phyloP scores from a whole-genome alignment of 192 early-diverging fungal species.

The Rhizophagus sp. region DNA sequence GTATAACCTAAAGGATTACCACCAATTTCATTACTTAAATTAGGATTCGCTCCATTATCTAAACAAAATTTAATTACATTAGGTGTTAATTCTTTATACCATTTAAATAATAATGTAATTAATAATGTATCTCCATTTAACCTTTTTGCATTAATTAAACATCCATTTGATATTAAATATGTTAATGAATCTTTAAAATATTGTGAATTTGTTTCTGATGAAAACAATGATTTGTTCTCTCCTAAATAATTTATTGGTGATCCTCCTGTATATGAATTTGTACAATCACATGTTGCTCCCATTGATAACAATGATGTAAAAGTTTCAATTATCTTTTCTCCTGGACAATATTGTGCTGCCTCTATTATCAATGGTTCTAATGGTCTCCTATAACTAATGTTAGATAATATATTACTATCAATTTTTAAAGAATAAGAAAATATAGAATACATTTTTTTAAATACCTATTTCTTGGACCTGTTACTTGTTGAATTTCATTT shows the following conservation, averaged over 20 bases:
- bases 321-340: background rate
- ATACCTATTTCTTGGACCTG: slow-evolving; percentile 19
- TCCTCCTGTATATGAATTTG: slow-evolving; percentile 9
- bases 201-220: background rate
- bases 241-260: slow-evolving; percentile 6
- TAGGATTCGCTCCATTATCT: background rate
- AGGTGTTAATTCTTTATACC: background rate
- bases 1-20: slow-evolving; percentile 10
- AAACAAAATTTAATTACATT: slow-evolving; percentile 6
- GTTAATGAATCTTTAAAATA: background rate
- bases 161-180: slow-evolving; percentile 9
- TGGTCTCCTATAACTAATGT: slow-evolving; percentile 6
- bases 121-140: background rate
- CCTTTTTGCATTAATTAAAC: background rate
- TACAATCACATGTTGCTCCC: background rate
- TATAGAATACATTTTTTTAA: background rate
- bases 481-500: background rate
- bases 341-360: background rate
- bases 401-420: background rate
- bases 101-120: slow-evolving; percentile 21
- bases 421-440: background rate
- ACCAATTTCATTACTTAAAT: background rate
- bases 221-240: background rate
- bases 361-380: slow-evolving; percentile 14
- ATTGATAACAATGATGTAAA: background rate